These are phyloP conservation scores for Thalassiosira profunda DNA, from an alignment of 108 stramenopile species.

Conservation along the genomic window DNA sequence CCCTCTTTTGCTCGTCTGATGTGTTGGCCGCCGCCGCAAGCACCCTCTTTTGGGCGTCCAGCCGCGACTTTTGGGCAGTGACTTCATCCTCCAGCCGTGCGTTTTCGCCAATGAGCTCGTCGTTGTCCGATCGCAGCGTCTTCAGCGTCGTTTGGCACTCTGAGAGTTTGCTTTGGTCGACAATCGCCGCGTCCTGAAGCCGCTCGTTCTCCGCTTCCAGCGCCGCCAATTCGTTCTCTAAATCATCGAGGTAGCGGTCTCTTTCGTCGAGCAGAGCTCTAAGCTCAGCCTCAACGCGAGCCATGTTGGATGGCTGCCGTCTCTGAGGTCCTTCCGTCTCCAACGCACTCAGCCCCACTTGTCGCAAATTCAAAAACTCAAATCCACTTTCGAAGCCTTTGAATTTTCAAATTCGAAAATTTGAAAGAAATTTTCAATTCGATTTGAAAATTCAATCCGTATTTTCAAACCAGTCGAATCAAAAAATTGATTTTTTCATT, in stretches of 20 bases:
- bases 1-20: conserved; percentile 25
- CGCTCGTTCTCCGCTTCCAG: conserved; percentile 35
- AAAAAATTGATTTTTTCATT: no score
- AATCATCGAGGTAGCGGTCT: conserved; percentile 24
- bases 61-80: conserved; percentile 21
- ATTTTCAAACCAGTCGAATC: no score
- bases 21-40: conserved; percentile 23
- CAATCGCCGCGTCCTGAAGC: conserved; percentile 21
- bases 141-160: conserved; percentile 27
- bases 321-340: no score
- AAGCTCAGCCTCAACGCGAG: no score
- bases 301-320: no score
- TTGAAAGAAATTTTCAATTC: no score
- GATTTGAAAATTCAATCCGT: no score
- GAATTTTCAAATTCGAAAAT: no score
- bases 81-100: conserved; percentile 23
- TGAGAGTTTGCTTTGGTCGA: conserved; percentile 2
- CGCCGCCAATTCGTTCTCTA: conserved; percentile 22
- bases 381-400: no score
- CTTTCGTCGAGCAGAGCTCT: no score
- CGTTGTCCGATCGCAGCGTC: conserved; percentile 30
- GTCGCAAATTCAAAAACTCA: no score
- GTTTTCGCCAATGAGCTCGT: conserved; percentile 20
- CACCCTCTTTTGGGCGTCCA: conserved; percentile 21
- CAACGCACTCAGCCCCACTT: no score